Evolutionary conservation across 306 rosid species (phyloP).

Genomic region (Mucuna pruriens): DNA sequence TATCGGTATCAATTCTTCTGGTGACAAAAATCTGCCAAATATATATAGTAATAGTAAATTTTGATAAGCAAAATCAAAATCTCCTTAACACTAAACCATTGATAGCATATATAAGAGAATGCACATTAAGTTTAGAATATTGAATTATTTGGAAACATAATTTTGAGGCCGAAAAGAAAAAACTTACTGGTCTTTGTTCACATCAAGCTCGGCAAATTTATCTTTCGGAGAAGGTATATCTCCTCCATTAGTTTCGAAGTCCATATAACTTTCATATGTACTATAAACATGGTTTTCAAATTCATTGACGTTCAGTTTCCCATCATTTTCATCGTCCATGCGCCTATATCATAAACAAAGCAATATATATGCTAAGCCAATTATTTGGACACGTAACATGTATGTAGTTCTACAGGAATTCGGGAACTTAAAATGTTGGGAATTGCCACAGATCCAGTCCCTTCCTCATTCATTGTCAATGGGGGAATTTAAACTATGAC

Average conservation of each 20-base stretch:
- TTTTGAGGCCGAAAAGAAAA: background rate
- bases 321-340: constrained; percentile 62
- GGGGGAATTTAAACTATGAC: background rate
- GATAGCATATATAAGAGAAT: no score
- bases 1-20: constrained; percentile 69
- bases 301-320: constrained; percentile 63
- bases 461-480: background rate
- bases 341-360: constrained; percentile 46
- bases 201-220: constrained; percentile 67
- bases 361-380: background rate
- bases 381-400: background rate
- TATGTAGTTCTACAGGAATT: background rate
- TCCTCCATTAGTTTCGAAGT: constrained; percentile 54
- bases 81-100: background rate
- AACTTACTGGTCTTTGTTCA: constrained; percentile 65
- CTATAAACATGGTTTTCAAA: constrained; percentile 51
- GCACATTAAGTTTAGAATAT: background rate
- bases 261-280: constrained; percentile 56
- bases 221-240: constrained; percentile 45
- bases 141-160: background rate
- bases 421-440: no score
- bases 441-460: background rate
- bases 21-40: constrained; percentile 54
- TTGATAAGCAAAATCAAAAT: background rate
- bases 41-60: background rate